Evolutionary conservation across 441 rosid species (phyloP), one percentile per base, ranked within the genome.

Genomic region (Rhodomyrtus psidioides): DNA sequence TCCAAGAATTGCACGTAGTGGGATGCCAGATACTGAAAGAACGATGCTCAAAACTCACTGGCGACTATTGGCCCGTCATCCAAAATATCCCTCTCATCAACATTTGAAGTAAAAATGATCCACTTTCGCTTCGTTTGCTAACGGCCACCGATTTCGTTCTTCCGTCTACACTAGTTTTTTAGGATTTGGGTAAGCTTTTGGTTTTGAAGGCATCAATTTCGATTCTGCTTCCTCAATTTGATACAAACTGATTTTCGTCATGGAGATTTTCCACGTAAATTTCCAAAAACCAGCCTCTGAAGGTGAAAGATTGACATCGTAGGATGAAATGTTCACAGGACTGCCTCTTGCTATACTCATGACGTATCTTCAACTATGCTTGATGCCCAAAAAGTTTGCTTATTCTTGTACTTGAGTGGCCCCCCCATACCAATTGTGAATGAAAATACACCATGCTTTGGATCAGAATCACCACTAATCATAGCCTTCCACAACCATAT

Each of bases 401-500:
- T n/a, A n/a, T n/a, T n/a, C n/a, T n/a, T n/a, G n/a, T n/a, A n/a
- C n/a, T n/a, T n/a, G n/a, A n/a, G n/a, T n/a, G n/a, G n/a, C n/a
- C n/a, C n/a, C n/a, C n/a, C n/a, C n/a, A n/a, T n/a, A 60, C 23
- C 28, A 15, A 27, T 28, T 28, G 39, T 60, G 23, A 28, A 60
- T 16, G 23, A 7, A 27, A 15, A 59, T 27, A 10, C 39, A 59
- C 3, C 0, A 59, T 27, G 39, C 70, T 59, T 6, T 1, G 12
- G 39, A 0, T 59, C 39, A 27, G 70, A 59, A 9, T 59, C 39
- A 27, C 21, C 2, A 0, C 15, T 9, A 27, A 59, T 59, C 70
- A 15, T 27, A 27, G 70, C 0, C 24, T 1, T 19, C 24, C 16
- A 3, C 24, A 28, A n/a, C n/a, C n/a, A n/a, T n/a, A n/a, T n/a